Percentiles rank a stretch among this genome's conserved stretches.
Evolutionary conservation across 2,329 filamentous ascomycete species (phyloP).

Genomic region (Hypoxylon sp.): DNA sequence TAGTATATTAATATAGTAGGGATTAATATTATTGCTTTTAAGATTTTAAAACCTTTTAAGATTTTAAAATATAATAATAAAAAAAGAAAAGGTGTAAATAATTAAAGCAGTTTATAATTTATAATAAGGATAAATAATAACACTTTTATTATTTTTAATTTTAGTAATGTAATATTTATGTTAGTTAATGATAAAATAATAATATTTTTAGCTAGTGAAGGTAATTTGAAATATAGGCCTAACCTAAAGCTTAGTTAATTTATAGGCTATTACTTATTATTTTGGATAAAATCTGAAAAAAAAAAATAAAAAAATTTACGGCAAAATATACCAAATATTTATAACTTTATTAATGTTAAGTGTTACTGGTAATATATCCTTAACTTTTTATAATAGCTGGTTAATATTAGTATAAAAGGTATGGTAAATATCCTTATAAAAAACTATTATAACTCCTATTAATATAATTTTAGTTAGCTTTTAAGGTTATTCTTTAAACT

Average conservation of each 20-base stretch:
- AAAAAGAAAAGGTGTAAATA: neutral
- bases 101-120: neutral
- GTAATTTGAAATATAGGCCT: neutral
- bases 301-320: neutral
- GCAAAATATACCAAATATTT: neutral
- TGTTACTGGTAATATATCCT: neutral
- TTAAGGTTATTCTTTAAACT: no score
- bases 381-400: neutral
- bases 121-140: constrained; percentile 5
- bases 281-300: neutral
- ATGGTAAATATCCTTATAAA: no score
- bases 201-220: neutral
- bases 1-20: constrained; percentile 15
- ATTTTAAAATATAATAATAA: neutral
- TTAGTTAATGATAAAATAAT: neutral
- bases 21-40: no score
- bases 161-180: constrained; percentile 5
- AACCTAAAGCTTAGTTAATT: no score
- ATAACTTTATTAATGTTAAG: constrained; percentile 2
- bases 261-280: no score
- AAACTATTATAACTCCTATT: neutral
- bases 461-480: neutral
- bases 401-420: neutral
- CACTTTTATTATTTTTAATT: neutral
- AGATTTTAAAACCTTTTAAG: constrained; percentile 1